Base-by-base conservation (phyloP, 2,329 filamentous ascomycete genomes). In the Aspergillus neotritici region DNA sequence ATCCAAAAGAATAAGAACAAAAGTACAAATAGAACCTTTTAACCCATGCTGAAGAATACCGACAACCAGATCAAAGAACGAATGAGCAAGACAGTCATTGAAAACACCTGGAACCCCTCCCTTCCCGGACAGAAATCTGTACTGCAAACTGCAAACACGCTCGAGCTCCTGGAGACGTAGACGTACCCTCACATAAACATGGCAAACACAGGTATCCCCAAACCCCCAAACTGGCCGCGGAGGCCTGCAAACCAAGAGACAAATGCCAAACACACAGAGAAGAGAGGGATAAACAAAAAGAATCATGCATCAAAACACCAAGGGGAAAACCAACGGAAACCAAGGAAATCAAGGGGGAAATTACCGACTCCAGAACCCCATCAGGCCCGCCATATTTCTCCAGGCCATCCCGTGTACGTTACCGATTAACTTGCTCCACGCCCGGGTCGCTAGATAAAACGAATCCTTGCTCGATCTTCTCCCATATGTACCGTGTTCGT, bases 401-500 rank as follows among this genome's bases (percentile, higher is more conserved):
- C 50, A 57, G 53, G 53, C 48, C 47, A 55, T 57, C 51, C 55
- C n/a, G n/a, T n/a, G 53, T 56, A 54, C 21, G 21, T 21, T 53
- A 56, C 53, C 52, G 54, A 55, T 54, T 48, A 55, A 55, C 42
- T 55, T 21, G 21, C 48, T 52, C 51, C 52, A 58, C 48, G 54
- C 52, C 48, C 43, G 31, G 43, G 55, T 44, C 48, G 44, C 45
- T 48, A 49, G 47, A 51, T 48, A 53, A 45, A 47, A 51, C 40
- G 45, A 43, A 52, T 50, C 46, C 47, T 48, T 54, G 49, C 50
- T 42, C 50, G 46, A 48, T 51, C 43, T 54, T 52, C 49, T 48
- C 50, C 50, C 51, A 53, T 63, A 63, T 64, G 55, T 64, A 61
- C 58, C 57, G 54, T 56, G 51, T 55, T 56, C 56, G 54, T 50